phyloP scores from a whole-genome alignment of 495 filamentous ascomycete species.

The Penicillium tannophilum region DNA sequence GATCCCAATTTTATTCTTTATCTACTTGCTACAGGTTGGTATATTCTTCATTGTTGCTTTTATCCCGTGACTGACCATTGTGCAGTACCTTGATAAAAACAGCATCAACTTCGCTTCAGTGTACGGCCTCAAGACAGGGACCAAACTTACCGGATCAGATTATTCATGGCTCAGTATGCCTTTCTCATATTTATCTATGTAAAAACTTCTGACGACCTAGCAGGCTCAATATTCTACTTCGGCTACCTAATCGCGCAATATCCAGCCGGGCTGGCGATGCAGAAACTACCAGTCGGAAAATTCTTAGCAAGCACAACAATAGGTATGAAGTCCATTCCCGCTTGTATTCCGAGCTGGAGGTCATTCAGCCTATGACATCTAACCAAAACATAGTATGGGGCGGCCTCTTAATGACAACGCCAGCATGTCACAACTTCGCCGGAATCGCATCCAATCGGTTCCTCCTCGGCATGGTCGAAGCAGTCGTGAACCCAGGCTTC shows the following conservation, averaged over 20 bases:
- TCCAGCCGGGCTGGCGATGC: constrained; percentile 53
- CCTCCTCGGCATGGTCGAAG: constrained; percentile 57
- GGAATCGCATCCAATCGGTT: constrained; percentile 50
- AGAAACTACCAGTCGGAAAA: constrained; percentile 56
- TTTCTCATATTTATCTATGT: background rate
- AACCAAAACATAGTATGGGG: constrained; percentile 38
- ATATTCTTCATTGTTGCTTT: background rate
- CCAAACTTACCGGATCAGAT: constrained; percentile 53
- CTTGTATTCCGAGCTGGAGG: no score
- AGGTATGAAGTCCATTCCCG: constrained; percentile 16
- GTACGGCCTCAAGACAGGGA: constrained; percentile 56
- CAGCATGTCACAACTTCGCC: constrained; percentile 43
- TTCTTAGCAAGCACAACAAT: constrained; percentile 46
- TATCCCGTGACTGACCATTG: constrained; percentile 7
- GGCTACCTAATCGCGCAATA: constrained; percentile 55
- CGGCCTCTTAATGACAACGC: constrained; percentile 41
- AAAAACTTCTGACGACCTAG: background rate
- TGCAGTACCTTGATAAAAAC: constrained; percentile 63
- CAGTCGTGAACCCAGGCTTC: constrained; percentile 58
- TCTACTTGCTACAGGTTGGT: constrained; percentile 48
- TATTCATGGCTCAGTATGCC: constrained; percentile 56
- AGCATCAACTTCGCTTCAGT: constrained; percentile 63
- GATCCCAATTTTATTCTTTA: constrained; percentile 57
- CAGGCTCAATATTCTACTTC: constrained; percentile 58
- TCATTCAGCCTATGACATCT: background rate